These are phyloP conservation scores for Parmales sp. DNA, from an alignment of 108 stramenopile species.

Conservation along the genomic window DNA sequence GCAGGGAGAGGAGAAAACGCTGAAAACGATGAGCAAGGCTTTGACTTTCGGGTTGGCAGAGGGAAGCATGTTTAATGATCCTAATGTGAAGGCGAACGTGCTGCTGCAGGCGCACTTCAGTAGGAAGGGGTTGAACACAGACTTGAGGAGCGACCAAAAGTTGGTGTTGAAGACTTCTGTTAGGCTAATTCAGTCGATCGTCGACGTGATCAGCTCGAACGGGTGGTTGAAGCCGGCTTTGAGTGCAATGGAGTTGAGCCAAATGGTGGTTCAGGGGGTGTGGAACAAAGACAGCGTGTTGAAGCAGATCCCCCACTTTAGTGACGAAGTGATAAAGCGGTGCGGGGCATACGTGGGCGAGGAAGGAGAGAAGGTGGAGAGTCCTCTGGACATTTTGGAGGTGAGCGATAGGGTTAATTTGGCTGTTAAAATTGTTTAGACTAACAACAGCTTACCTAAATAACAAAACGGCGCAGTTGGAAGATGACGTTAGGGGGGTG, in stretches of 20 bases:
- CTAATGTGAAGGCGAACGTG: slow-evolving; percentile 81
- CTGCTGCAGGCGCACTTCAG: slow-evolving; percentile 75
- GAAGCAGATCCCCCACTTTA: slow-evolving; percentile 93
- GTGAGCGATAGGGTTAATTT: too few relatives aligned
- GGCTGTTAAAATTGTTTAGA: too few relatives aligned
- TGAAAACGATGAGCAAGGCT: slow-evolving; percentile 68
- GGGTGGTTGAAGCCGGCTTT: slow-evolving; percentile 95
- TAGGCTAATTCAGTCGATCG: slow-evolving; percentile 81
- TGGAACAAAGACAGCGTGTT: slow-evolving; percentile 88
- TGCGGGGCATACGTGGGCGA: slow-evolving; percentile 57
- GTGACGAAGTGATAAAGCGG: slow-evolving; percentile 70
- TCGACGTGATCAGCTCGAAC: slow-evolving; percentile 94
- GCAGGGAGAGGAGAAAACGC: slow-evolving; percentile 78
- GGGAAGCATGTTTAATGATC: slow-evolving; percentile 53
- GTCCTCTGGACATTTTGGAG: slow-evolving; percentile 82
- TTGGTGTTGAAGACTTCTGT: slow-evolving; percentile 62
- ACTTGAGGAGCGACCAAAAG: slow-evolving; percentile 71
- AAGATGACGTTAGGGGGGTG: slow-evolving; percentile 78
- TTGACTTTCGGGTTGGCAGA: slow-evolving; percentile 66
- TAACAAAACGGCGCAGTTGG: too few relatives aligned
- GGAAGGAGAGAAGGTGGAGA: slow-evolving; percentile 67
- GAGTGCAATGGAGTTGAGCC: slow-evolving; percentile 95
- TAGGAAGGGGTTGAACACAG: slow-evolving; percentile 59
- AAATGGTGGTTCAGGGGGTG: slow-evolving; percentile 94
- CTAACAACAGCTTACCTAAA: too few relatives aligned